These are phyloP conservation scores for Penicillium malachiteum DNA, from an alignment of 495 filamentous ascomycete genomes.

Conservation along the genomic window DNA sequence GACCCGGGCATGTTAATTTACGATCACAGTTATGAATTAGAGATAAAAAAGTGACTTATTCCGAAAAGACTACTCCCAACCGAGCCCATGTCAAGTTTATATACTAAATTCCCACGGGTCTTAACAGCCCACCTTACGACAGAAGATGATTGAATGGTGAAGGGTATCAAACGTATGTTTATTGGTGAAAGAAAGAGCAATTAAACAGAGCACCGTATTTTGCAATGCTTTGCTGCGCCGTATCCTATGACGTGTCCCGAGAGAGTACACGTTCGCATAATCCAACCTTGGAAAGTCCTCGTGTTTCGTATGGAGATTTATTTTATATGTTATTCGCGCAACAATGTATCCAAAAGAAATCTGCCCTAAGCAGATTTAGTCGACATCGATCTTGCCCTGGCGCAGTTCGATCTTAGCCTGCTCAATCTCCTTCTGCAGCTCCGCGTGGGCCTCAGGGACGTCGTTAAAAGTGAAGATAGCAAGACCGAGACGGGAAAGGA, in stretches of 20 bases:
- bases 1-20: conserved; percentile 21
- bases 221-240: conserved; percentile 3
- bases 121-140: not conserved
- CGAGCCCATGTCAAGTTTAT: not conserved
- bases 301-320: too few species aligned
- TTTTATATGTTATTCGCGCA: not conserved
- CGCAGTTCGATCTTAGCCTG: conserved; percentile 51
- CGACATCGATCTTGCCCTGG: conserved; percentile 49
- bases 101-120: not conserved
- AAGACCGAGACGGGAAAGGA: conserved; percentile 86
- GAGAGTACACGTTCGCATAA: not conserved
- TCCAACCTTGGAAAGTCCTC: too few species aligned
- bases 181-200: conserved; percentile 20
- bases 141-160: conserved; percentile 5
- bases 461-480: conserved; percentile 96
- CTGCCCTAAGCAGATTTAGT: conserved; percentile 28
- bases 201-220: conserved; percentile 11
- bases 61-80: not conserved
- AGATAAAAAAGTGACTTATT: conserved; percentile 25
- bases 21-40: conserved; percentile 34
- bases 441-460: conserved; percentile 85
- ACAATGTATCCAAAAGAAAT: not conserved
- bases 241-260: not conserved
- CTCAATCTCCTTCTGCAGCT: conserved; percentile 70
- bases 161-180: conserved; percentile 25